Percentiles rank a stretch among this genome's conserved stretches.
phyloP scores from a whole-genome alignment of 2,329 filamentous ascomycete species.

The Fusarium anthophilum region DNA sequence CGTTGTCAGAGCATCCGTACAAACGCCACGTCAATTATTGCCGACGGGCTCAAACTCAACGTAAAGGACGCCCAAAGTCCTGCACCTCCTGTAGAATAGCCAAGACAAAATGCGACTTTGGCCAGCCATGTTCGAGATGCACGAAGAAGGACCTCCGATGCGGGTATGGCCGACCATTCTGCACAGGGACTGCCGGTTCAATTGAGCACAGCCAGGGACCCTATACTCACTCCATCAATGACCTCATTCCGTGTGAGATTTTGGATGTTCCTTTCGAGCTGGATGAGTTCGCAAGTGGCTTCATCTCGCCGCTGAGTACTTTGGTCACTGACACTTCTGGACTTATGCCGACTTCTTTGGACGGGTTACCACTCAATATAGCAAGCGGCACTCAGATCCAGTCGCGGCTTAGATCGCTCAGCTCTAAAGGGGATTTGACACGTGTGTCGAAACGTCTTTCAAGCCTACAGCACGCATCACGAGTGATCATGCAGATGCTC shows the following conservation, averaged over 20 bases:
- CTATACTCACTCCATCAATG: too few species aligned
- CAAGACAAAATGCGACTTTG: slow-evolving; percentile 41
- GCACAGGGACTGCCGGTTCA: accelerated
- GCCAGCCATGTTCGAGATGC: slow-evolving; percentile 36
- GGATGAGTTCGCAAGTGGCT: neutral
- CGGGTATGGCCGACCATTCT: neutral
- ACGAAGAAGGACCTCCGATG: slow-evolving; percentile 23
- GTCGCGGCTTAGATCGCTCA: neutral
- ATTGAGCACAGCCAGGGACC: neutral
- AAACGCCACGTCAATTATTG: slow-evolving; percentile 43
- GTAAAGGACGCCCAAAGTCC: slow-evolving; percentile 39
- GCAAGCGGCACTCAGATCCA: neutral
- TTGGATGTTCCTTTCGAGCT: accelerated
- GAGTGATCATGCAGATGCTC: slow-evolving; percentile 38
- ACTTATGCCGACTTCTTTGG: neutral
- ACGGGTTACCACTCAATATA: accelerated
- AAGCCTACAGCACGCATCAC: slow-evolving; percentile 25
- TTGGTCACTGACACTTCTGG: too few species aligned
- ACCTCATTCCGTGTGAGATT: accelerated
- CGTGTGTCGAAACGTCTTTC: slow-evolving; percentile 15
- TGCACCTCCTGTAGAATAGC: slow-evolving; percentile 33
- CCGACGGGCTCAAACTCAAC: slow-evolving; percentile 32
- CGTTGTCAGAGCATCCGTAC: slow-evolving; percentile 24
- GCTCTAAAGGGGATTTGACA: slow-evolving; percentile 14
- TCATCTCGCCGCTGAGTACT: neutral